phyloP scores from a whole-genome alignment of 78 protist species.

The Trichosphaerium sp. region DNA sequence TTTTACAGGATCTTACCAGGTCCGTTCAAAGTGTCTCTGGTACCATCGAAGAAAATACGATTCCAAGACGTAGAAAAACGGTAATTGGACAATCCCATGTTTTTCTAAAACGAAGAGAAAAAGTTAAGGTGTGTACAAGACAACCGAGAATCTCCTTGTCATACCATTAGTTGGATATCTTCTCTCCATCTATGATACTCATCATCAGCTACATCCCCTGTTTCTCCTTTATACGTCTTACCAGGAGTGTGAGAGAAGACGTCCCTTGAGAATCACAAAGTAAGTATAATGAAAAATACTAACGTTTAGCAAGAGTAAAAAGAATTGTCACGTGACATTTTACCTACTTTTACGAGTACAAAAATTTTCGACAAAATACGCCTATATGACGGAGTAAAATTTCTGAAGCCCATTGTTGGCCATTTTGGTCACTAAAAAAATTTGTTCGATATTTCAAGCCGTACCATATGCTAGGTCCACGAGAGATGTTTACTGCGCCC shows the following conservation, averaged over 20 bases:
- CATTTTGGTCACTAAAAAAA: too few species aligned
- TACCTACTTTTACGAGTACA: too few species aligned
- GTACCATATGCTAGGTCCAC: too few species aligned
- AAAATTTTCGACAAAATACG: background rate
- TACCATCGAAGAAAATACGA: conserved; percentile 35
- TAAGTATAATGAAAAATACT: background rate
- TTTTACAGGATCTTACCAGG: too few species aligned
- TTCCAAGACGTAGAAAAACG: conserved; percentile 47
- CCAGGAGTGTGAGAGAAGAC: background rate
- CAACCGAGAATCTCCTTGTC: too few species aligned
- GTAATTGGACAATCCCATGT: conserved; percentile 18
- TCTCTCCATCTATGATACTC: conserved; percentile 12
- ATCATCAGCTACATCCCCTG: conserved; percentile 58
- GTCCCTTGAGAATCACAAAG: background rate
- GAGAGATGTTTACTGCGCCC: background rate
- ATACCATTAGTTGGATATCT: conserved; percentile 8
- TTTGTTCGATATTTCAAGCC: too few species aligned
- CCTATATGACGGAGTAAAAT: background rate
- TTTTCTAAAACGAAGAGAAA: too few species aligned
- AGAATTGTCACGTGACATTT: too few species aligned
- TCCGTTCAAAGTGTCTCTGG: too few species aligned
- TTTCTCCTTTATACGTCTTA: conserved; percentile 15
- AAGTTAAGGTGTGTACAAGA: too few species aligned
- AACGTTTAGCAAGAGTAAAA: too few species aligned
- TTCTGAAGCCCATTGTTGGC: too few species aligned